phyloP scores from a whole-genome alignment of 345 rosid species.

The Dipteronia sinensis region DNA sequence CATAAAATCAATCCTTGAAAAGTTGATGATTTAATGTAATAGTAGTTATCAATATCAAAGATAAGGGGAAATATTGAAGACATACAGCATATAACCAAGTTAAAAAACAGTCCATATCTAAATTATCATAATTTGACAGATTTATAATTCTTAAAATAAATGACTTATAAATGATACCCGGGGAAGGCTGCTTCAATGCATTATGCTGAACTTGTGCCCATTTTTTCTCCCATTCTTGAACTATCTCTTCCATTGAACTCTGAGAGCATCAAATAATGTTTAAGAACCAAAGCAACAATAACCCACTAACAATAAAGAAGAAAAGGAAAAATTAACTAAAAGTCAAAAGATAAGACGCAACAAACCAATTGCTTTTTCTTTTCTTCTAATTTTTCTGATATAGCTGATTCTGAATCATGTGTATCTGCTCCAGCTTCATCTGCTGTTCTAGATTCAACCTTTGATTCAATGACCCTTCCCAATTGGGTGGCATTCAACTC shows the following conservation, averaged over 20 bases:
- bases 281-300: slow-evolving; percentile 4
- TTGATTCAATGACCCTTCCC: slow-evolving; percentile 35
- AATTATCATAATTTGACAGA: slow-evolving; percentile 5
- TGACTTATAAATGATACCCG: slow-evolving; percentile 48
- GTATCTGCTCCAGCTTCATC: slow-evolving; percentile 40
- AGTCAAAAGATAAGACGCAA: slow-evolving; percentile 17
- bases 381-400: slow-evolving; percentile 64
- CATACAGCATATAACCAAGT: neutral
- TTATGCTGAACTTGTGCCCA: slow-evolving; percentile 73
- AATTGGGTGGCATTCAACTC: slow-evolving; percentile 40
- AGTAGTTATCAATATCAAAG: neutral
- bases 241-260: slow-evolving; percentile 73
- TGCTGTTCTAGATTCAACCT: slow-evolving; percentile 27
- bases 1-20: neutral
- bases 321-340: slow-evolving; percentile 11
- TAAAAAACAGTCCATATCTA: neutral
- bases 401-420: slow-evolving; percentile 46
- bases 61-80: neutral
- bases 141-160: slow-evolving; percentile 3
- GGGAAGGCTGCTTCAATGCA: slow-evolving; percentile 77
- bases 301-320: neutral
- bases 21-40: neutral
- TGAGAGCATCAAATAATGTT: slow-evolving; percentile 36
- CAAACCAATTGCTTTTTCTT: slow-evolving; percentile 75
- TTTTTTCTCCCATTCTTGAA: slow-evolving; percentile 67